A percentile compares a stretch with the other conserved stretches of the same genome.
These are phyloP conservation scores for Kodamaea suecica DNA, from an alignment of 1,139 yeast species.

Conservation along the genomic window DNA sequence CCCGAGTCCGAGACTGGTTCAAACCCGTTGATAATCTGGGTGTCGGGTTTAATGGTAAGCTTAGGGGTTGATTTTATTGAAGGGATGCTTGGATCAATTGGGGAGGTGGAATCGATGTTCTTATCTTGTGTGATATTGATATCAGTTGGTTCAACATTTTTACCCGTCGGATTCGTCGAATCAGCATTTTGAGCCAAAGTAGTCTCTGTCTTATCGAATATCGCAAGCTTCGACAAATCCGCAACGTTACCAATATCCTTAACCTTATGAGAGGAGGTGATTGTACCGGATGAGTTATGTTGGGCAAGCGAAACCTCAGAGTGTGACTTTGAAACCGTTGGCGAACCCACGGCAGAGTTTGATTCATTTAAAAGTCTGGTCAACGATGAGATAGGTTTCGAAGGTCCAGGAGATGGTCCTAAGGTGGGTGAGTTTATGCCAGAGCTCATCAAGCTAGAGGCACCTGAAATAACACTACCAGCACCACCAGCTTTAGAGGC, in stretches of 20 bases:
- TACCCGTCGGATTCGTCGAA: too few relatives aligned
- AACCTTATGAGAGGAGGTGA: conserved; percentile 12
- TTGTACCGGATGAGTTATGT: conserved; percentile 15
- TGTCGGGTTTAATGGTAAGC: conserved; percentile 3
- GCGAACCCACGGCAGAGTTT: conserved; percentile 26
- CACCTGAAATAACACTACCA: too few relatives aligned
- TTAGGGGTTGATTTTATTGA: not conserved
- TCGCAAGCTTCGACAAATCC: conserved; percentile 2
- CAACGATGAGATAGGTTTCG: conserved; percentile 33
- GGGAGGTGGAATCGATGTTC: not conserved
- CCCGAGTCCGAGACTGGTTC: conserved; percentile 15
- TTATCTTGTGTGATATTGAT: too few relatives aligned
- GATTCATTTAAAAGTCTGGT: conserved; percentile 44
- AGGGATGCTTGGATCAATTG: not conserved
- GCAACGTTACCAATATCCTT: too few relatives aligned
- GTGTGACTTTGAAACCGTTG: conserved; percentile 24
- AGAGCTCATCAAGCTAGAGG: too few relatives aligned
- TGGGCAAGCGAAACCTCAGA: conserved; percentile 22
- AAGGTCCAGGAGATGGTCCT: conserved; percentile 3
- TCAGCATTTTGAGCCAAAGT: too few relatives aligned
- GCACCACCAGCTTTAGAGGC: too few relatives aligned
- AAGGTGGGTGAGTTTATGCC: conserved; percentile 5
- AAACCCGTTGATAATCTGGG: conserved; percentile 20
- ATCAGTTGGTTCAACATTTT: too few relatives aligned
- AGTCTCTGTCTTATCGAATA: too few relatives aligned